Conservation (phyloP, 1,284 basidiomycete species). For the Heterobasidion occidentale region DNA sequence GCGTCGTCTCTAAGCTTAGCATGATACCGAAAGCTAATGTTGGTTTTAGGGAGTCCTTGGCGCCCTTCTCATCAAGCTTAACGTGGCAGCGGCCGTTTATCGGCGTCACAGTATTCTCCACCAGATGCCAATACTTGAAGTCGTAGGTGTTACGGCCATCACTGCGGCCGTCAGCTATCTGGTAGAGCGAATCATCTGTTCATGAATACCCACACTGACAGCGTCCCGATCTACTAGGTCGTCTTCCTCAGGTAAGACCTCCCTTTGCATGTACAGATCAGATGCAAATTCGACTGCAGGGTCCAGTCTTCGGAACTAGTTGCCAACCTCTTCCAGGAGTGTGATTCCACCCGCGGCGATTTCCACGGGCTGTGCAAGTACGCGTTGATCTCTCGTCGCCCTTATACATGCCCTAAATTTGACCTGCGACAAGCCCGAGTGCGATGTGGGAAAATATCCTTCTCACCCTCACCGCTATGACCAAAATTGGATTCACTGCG, state of each 20-base stretch:
- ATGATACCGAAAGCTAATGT: neutral
- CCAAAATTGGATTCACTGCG: conserved; percentile 57
- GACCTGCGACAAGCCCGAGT: conserved; percentile 34
- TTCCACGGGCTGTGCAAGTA: conserved; percentile 73
- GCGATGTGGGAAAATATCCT: conserved; percentile 61
- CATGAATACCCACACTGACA: conserved; percentile 10
- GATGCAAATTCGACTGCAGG: conserved; percentile 27
- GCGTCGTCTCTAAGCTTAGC: conserved; percentile 10
- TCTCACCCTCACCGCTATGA: conserved; percentile 48
- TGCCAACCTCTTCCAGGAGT: conserved; percentile 67
- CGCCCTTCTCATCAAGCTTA: conserved; percentile 55
- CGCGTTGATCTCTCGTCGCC: conserved; percentile 15
- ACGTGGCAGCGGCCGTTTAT: conserved; percentile 55
- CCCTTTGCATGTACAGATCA: neutral
- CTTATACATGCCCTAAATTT: neutral
- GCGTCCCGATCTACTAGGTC: conserved; percentile 21
- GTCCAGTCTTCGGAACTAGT: conserved; percentile 67
- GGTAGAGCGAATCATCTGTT: conserved; percentile 20
- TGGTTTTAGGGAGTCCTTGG: conserved; percentile 50
- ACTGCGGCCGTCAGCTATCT: conserved; percentile 65
- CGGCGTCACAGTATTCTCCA: conserved; percentile 47
- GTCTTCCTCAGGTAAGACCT: conserved; percentile 40
- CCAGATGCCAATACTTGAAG: conserved; percentile 60
- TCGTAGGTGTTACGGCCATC: conserved; percentile 50
- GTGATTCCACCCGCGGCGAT: conserved; percentile 54